Evolutionary conservation across 441 rosid genomes (phyloP).

Genomic region (Jatropha podagrica): DNA sequence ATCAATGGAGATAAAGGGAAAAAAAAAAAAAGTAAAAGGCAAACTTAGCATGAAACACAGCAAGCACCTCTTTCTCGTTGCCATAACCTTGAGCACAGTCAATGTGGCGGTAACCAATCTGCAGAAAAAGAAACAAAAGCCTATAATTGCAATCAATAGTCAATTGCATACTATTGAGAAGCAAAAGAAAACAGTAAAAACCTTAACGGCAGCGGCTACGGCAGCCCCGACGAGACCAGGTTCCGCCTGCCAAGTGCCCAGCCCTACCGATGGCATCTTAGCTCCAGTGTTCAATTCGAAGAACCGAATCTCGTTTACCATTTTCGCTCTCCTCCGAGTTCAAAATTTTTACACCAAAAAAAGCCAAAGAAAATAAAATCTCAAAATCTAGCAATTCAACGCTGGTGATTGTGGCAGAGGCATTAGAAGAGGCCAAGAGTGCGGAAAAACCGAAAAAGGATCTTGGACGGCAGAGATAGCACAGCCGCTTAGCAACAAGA

Average conservation of each 20-base stretch:
- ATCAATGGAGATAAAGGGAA: too few relatives aligned
- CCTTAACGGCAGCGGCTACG: slow-evolving; percentile 50
- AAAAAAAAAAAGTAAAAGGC: too few relatives aligned
- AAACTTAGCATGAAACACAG: neutral
- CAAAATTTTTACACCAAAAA: too few relatives aligned
- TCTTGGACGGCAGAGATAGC: neutral
- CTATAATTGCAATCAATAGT: neutral
- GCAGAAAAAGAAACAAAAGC: neutral
- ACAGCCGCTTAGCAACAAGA: too few relatives aligned
- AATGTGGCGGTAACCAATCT: slow-evolving; percentile 77
- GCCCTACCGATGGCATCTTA: slow-evolving; percentile 58
- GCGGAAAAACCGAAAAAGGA: neutral
- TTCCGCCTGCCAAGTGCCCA: slow-evolving; percentile 64
- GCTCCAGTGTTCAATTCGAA: slow-evolving; percentile 56
- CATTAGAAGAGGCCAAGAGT: too few relatives aligned
- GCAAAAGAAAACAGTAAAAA: slow-evolving; percentile 7
- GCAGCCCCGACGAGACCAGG: slow-evolving; percentile 52
- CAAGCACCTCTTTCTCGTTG: slow-evolving; percentile 68
- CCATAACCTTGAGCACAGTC: slow-evolving; percentile 71
- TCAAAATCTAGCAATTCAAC: neutral
- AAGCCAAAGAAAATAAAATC: too few relatives aligned
- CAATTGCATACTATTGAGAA: neutral
- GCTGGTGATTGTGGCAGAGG: too few relatives aligned
- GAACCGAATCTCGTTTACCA: slow-evolving; percentile 37
- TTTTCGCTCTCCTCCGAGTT: neutral